Evolutionary conservation across 2,329 filamentous ascomycete genomes (phyloP).

Genomic region (Teratosphaeria zuluensis): DNA sequence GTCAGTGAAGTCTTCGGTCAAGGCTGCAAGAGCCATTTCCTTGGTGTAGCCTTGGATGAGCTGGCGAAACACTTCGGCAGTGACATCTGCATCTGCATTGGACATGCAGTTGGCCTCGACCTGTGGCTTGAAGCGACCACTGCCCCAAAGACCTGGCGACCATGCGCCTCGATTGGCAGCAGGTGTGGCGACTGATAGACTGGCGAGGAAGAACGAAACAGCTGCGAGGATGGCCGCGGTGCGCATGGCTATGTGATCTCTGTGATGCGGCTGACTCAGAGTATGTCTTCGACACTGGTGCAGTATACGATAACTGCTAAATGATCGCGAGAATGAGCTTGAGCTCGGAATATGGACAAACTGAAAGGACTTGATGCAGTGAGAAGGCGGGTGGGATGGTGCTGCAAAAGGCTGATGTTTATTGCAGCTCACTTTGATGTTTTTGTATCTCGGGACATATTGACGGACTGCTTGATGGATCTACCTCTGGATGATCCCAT

Average conservation of each 20-base stretch:
- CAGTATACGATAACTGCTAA: no score
- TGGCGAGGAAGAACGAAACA: background rate
- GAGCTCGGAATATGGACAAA: no score
- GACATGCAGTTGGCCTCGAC: background rate
- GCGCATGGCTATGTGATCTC: background rate
- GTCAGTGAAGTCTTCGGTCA: slow-evolving; percentile 17
- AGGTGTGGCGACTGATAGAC: background rate
- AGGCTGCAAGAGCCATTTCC: slow-evolving; percentile 10
- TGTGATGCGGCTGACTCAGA: background rate
- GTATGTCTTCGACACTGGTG: no score
- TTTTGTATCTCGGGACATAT: no score
- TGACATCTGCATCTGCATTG: slow-evolving; percentile 6
- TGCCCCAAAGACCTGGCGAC: background rate
- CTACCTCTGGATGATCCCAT: no score
- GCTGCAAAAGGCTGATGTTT: no score
- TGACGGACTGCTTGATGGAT: no score
- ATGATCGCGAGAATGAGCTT: no score
- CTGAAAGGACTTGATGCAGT: no score
- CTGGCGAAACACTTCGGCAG: slow-evolving; percentile 14
- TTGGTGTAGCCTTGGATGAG: slow-evolving; percentile 17
- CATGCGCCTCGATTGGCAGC: background rate
- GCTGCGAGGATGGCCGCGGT: background rate
- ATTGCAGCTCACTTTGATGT: no score
- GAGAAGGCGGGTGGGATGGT: no score
- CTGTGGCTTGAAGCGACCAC: background rate